Evolutionary conservation across 805 yeast species (phyloP).

Genomic region (Kuraishia hungarica): DNA sequence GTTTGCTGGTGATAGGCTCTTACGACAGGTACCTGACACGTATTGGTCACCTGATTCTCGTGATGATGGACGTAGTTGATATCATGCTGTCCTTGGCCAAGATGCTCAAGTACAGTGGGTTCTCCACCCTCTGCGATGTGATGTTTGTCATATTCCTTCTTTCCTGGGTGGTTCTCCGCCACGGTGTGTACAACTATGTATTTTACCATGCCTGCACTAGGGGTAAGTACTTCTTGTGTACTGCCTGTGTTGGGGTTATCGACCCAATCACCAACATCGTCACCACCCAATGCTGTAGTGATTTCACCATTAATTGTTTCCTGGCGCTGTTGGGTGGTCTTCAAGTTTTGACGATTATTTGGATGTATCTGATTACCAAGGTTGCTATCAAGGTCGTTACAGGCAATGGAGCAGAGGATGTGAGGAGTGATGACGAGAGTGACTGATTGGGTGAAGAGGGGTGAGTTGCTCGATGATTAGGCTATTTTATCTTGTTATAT

Average conservation of each 20-base stretch:
- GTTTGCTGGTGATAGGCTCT: conserved; percentile 57
- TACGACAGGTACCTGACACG: conserved; percentile 65
- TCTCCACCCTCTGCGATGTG: conserved; percentile 49
- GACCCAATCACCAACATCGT: conserved; percentile 8
- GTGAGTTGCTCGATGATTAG: no score
- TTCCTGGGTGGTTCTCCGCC: conserved; percentile 67
- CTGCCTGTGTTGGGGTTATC: conserved; percentile 24
- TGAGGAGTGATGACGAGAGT: conserved; percentile 76
- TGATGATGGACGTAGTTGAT: conserved; percentile 82
- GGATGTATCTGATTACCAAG: conserved; percentile 68
- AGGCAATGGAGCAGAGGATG: conserved; percentile 79
- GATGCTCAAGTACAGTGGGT: conserved; percentile 66
- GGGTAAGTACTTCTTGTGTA: conserved; percentile 36
- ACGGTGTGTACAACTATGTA: conserved; percentile 62
- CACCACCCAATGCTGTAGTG: conserved; percentile 41
- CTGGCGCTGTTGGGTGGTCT: conserved; percentile 51
- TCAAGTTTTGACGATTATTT: conserved; percentile 55
- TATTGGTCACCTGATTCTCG: conserved; percentile 70
- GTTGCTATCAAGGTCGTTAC: conserved; percentile 63
- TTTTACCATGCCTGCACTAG: conserved; percentile 48
- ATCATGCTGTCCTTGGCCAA: conserved; percentile 66
- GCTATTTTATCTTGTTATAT: no score
- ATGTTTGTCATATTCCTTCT: conserved; percentile 61
- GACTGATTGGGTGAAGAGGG: no score
- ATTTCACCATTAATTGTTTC: conserved; percentile 35